Evolutionary conservation across 2,329 filamentous ascomycete species (phyloP).

Genomic region (Mycosphaerella sp.): DNA sequence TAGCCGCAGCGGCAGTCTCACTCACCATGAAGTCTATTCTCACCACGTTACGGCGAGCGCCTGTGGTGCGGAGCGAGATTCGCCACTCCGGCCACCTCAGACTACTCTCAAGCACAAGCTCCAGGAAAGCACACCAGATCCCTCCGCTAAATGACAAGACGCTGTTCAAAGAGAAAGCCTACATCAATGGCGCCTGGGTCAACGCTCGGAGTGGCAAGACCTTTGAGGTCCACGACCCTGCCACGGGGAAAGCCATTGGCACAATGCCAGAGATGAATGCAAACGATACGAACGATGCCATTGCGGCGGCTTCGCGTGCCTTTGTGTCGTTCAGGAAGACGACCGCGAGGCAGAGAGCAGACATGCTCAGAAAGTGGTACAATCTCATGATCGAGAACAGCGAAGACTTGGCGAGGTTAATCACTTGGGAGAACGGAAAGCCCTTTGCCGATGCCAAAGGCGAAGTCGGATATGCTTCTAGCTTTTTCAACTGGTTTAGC

Average conservation of each 20-base stretch:
- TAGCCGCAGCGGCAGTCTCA: not conserved
- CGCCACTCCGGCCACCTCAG: slow-evolving; percentile 19
- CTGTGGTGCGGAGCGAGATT: slow-evolving; percentile 23
- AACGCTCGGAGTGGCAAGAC: slow-evolving; percentile 80
- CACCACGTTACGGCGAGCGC: slow-evolving; percentile 17
- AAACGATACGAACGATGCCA: slow-evolving; percentile 72
- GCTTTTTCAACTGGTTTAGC: slow-evolving; percentile 75
- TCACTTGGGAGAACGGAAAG: slow-evolving; percentile 90
- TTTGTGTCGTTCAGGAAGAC: slow-evolving; percentile 64
- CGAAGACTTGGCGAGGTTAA: slow-evolving; percentile 73
- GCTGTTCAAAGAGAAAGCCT: slow-evolving; percentile 76
- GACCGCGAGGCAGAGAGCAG: slow-evolving; percentile 68
- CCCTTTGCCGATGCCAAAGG: slow-evolving; percentile 67
- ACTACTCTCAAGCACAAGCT: slow-evolving; percentile 19
- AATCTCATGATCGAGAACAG: slow-evolving; percentile 71
- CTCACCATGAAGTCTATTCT: slow-evolving; percentile 24
- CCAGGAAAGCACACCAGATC: slow-evolving; percentile 16
- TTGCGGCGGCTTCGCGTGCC: slow-evolving; percentile 73
- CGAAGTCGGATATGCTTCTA: slow-evolving; percentile 66
- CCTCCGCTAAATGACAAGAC: slow-evolving; percentile 44
- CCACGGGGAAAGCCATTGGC: slow-evolving; percentile 73
- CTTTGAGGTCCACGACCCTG: slow-evolving; percentile 84
- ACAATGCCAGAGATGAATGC: slow-evolving; percentile 77
- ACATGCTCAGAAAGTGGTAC: slow-evolving; percentile 73
- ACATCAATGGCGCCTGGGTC: slow-evolving; percentile 91